phyloP scores from a whole-genome alignment of 176 grass and related monocot species.

The Cymbopogon citratus region DNA sequence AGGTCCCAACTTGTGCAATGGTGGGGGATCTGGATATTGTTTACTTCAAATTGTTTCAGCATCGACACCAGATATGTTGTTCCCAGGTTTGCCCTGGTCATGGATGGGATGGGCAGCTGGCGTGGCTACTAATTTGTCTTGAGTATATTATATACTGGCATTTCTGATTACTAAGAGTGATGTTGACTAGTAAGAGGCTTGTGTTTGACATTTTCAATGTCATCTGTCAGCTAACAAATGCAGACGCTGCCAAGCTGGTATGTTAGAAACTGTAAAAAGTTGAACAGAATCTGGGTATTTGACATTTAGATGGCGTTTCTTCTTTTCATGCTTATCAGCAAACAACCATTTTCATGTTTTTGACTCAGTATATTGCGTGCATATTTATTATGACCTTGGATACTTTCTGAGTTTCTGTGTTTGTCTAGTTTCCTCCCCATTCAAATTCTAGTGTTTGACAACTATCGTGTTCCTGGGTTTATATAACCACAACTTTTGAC shows the following conservation, averaged over 20 bases:
- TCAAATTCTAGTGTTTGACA: neutral
- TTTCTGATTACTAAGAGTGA: neutral
- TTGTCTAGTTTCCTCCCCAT: neutral
- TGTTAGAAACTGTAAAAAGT: neutral
- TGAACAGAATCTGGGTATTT: neutral
- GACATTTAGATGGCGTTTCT: neutral
- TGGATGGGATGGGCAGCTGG: neutral
- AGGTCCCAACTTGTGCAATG: neutral
- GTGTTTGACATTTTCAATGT: constrained; percentile 21
- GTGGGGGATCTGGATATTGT: neutral
- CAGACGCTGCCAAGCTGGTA: neutral
- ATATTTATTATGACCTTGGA: neutral
- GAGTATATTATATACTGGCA: neutral
- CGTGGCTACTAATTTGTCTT: neutral
- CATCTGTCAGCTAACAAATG: neutral
- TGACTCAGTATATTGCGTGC: neutral
- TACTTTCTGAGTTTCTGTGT: neutral
- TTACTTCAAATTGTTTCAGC: constrained; percentile 8
- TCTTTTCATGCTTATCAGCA: neutral
- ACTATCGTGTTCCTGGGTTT: neutral
- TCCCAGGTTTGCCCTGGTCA: neutral
- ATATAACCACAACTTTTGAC: neutral
- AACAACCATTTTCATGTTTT: neutral
- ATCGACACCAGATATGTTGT: neutral
- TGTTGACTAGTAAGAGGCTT: constrained; percentile 14